phyloP scores from a whole-genome alignment of 2,329 filamentous ascomycete genomes.

The Microsporum audouinii region DNA sequence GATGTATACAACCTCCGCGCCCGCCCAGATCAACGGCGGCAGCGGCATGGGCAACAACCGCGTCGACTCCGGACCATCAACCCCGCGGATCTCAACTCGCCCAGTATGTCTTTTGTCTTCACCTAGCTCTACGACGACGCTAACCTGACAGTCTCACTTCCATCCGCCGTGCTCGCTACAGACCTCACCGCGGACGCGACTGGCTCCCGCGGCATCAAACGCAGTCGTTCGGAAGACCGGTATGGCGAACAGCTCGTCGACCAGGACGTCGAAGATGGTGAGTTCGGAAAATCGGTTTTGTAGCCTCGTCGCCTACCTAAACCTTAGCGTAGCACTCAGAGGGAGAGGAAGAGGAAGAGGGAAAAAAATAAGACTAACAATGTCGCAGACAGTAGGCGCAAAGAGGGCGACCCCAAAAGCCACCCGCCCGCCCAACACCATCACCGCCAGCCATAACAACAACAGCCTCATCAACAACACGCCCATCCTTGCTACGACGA shows the following conservation, averaged over 20 bases:
- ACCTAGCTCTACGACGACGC: neutral
- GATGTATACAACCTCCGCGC: constrained; percentile 38
- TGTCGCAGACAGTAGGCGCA: constrained; percentile 32
- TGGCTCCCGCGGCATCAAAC: constrained; percentile 55
- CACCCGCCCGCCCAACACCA: constrained; percentile 25
- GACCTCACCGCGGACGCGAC: neutral
- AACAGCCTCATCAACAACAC: neutral
- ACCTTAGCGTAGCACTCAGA: neutral
- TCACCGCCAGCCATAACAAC: neutral
- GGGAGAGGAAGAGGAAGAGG: neutral
- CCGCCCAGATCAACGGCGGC: constrained; percentile 48
- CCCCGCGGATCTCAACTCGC: constrained; percentile 71
- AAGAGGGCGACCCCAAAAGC: constrained; percentile 43
- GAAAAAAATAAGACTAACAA: neutral
- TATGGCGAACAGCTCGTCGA: constrained; percentile 48
- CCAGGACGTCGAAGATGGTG: constrained; percentile 62
- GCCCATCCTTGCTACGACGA: neutral
- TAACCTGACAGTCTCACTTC: neutral
- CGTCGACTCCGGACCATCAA: constrained; percentile 76
- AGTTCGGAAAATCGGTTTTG: constrained; percentile 31
- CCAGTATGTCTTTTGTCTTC: constrained; percentile 45
- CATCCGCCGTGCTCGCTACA: neutral
- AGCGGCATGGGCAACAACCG: constrained; percentile 46
- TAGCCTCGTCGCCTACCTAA: neutral
- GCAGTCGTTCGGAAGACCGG: constrained; percentile 63